Percentiles rank a stretch among this genome's conserved stretches.
Evolutionary conservation across 2,329 filamentous ascomycete species (phyloP).

Genomic region (Cercospora sesami): DNA sequence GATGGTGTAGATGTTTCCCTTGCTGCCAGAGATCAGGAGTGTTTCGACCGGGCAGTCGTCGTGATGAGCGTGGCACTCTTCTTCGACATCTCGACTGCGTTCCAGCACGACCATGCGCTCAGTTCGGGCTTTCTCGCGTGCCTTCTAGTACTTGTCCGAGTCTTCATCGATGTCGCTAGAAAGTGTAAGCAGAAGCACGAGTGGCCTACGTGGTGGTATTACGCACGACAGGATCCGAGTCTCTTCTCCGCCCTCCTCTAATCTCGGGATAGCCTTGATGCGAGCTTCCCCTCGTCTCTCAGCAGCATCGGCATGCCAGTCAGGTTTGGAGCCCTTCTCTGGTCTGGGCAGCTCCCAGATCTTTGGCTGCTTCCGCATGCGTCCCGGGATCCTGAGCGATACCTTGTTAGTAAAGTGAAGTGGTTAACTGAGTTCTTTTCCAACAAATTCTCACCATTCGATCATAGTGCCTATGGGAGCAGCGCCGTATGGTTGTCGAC

Average conservation of each 20-base stretch:
- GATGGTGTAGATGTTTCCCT: constrained; percentile 63
- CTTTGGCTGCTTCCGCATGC: constrained; percentile 15
- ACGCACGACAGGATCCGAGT: constrained; percentile 28
- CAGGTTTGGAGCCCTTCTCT: background rate
- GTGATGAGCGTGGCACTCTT: constrained; percentile 51
- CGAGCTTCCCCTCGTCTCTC: constrained; percentile 17
- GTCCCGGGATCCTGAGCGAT: background rate
- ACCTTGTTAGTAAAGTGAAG: background rate
- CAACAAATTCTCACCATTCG: background rate
- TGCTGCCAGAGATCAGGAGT: constrained; percentile 60
- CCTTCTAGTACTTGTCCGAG: constrained; percentile 26
- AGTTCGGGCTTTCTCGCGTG: constrained; percentile 28
- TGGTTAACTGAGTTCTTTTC: background rate
- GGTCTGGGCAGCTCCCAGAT: constrained; percentile 6
- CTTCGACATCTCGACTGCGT: constrained; percentile 48
- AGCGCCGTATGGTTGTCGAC: constrained; percentile 14
- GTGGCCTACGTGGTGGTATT: background rate
- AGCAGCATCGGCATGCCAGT: constrained; percentile 24
- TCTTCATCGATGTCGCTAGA: constrained; percentile 20
- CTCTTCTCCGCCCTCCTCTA: constrained; percentile 28
- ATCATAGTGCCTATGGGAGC: constrained; percentile 15
- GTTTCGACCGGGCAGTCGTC: constrained; percentile 53
- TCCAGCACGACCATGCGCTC: constrained; percentile 58
- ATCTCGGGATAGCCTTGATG: constrained; percentile 8
- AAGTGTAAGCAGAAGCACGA: constrained; percentile 6